Evolutionary conservation across 2,329 filamentous ascomycete species (phyloP).

Genomic region (Coleophoma eucalyptorum): DNA sequence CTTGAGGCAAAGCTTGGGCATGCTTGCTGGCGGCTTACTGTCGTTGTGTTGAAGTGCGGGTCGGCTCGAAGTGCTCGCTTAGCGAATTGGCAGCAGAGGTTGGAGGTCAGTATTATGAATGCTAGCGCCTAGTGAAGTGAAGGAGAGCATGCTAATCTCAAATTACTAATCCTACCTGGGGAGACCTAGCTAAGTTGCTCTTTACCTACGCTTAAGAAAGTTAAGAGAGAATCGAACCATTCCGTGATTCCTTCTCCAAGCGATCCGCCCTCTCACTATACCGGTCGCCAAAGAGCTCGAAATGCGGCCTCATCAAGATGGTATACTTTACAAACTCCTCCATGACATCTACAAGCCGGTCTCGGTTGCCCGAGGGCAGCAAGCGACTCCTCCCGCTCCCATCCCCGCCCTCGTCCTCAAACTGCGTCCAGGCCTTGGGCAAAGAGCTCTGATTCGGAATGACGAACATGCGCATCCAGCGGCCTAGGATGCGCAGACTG

Average conservation of each 20-base stretch:
- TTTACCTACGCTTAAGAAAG: no score
- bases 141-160: no score
- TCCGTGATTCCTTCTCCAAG: conserved; percentile 16
- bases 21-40: no score
- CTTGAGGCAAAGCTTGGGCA: no score
- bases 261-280: conserved; percentile 54
- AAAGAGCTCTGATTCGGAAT: conserved; percentile 65
- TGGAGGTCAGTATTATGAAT: no score
- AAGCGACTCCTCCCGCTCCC: conserved; percentile 42
- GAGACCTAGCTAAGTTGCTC: no score
- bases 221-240: neutral
- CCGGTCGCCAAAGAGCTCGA: conserved; percentile 57
- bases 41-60: no score
- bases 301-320: conserved; percentile 58
- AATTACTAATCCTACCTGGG: no score
- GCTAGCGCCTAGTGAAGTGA: no score
- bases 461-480: conserved; percentile 68
- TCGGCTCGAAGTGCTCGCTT: no score
- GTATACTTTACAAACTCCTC: conserved; percentile 70
- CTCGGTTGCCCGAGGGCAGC: conserved; percentile 51
- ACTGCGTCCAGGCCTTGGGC: conserved; percentile 60
- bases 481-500: conserved; percentile 57
- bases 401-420: conserved; percentile 39
- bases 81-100: no score
- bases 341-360: conserved; percentile 62